Evolutionary conservation across 2,329 filamentous ascomycete species (phyloP).

Genomic region (Paecilomyces sp.): DNA sequence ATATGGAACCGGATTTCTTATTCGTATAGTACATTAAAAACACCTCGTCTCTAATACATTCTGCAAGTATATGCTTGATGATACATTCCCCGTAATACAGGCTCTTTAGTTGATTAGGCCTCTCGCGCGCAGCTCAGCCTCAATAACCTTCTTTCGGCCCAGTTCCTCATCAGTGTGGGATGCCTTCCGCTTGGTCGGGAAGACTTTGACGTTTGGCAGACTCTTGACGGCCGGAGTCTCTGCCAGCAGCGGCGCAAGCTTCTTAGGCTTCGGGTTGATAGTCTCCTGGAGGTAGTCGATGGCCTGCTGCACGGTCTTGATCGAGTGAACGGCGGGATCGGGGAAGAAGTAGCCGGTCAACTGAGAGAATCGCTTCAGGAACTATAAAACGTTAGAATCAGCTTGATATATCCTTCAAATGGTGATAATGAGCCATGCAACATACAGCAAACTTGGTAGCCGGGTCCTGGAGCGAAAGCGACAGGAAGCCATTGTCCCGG

Average conservation of each 20-base stretch:
- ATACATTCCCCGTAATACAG: background rate
- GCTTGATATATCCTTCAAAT: background rate
- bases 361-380: constrained; percentile 73
- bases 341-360: constrained; percentile 70
- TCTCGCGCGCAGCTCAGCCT: constrained; percentile 59
- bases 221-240: constrained; percentile 40
- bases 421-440: constrained; percentile 11
- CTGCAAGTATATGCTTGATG: background rate
- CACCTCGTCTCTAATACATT: constrained; percentile 6
- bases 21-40: constrained; percentile 14
- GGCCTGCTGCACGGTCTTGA: constrained; percentile 49
- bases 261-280: constrained; percentile 36
- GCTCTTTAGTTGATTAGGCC: constrained; percentile 47
- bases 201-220: constrained; percentile 65
- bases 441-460: constrained; percentile 67
- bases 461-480: constrained; percentile 49
- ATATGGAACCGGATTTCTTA: constrained; percentile 2
- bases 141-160: constrained; percentile 74
- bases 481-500: constrained; percentile 49
- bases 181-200: constrained; percentile 57
- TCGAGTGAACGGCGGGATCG: constrained; percentile 58
- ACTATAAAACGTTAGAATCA: constrained; percentile 42
- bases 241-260: constrained; percentile 56
- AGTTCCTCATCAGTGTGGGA: constrained; percentile 65
- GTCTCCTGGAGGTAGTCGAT: constrained; percentile 42